A percentile compares a stretch with the other conserved stretches of the same genome.
Evolutionary conservation across 2,329 filamentous ascomycete genomes (phyloP).

Genomic region (Alternaria atra): DNA sequence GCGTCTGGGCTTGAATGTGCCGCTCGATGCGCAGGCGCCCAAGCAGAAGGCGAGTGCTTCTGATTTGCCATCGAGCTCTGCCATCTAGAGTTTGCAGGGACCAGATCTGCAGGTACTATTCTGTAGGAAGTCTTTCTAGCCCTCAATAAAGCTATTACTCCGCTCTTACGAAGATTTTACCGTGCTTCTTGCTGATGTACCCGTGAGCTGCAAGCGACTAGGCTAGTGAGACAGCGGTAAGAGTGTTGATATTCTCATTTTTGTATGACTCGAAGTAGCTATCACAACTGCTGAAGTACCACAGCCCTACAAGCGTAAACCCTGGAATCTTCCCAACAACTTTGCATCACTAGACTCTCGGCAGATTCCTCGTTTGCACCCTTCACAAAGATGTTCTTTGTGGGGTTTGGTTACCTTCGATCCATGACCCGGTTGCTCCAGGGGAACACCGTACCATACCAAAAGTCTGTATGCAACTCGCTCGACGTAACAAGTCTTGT

Average conservation of each 20-base stretch:
- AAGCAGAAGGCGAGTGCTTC: conserved; percentile 17
- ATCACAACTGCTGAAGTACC: too few species aligned
- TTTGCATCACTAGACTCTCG: not conserved
- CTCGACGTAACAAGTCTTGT: not conserved
- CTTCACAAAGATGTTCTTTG: not conserved
- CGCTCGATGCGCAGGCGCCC: conserved; percentile 28
- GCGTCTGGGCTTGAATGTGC: conserved; percentile 32
- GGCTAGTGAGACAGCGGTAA: too few species aligned
- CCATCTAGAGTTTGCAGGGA: not conserved
- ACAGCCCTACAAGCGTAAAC: too few species aligned
- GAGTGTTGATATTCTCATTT: too few species aligned
- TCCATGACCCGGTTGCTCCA: not conserved
- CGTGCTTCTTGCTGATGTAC: too few species aligned
- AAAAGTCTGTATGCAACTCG: not conserved
- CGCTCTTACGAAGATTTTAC: too few species aligned
- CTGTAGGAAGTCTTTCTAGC: not conserved
- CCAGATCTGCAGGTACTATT: too few species aligned
- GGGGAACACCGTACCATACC: not conserved
- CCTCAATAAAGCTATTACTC: too few species aligned
- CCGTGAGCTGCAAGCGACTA: too few species aligned
- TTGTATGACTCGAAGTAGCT: too few species aligned
- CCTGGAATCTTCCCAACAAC: too few species aligned
- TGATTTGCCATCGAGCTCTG: not conserved
- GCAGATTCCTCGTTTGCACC: not conserved
- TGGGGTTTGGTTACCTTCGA: not conserved